These are phyloP conservation scores for Suhomyces tanzawaensis DNA, from an alignment of 805 yeast species.

Conservation along the genomic window DNA sequence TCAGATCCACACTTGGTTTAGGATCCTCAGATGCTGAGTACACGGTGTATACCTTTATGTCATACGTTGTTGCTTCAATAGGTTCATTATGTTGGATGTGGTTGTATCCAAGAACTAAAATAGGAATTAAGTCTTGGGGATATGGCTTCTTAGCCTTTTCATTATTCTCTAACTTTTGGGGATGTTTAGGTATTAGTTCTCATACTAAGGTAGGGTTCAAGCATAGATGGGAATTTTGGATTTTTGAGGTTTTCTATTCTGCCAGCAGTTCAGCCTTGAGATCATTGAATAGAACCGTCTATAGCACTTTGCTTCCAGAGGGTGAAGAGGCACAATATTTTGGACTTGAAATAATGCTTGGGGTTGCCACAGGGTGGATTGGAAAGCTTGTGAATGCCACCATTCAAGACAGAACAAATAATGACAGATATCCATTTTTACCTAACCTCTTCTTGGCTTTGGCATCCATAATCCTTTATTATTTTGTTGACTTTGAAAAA, in stretches of 20 bases:
- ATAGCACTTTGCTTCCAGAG: conserved; percentile 37
- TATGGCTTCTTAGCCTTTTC: conserved; percentile 30
- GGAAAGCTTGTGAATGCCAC: conserved; percentile 37
- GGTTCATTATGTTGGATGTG: conserved; percentile 41
- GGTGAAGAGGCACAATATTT: conserved; percentile 44
- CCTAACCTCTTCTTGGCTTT: conserved; percentile 32
- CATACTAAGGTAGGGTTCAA: conserved; percentile 35
- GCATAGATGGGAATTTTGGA: conserved; percentile 44
- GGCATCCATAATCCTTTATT: conserved; percentile 23
- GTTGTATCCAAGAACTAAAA: conserved; percentile 21
- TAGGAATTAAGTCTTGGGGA: conserved; percentile 36
- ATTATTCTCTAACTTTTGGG: conserved; percentile 38
- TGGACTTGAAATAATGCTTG: conserved; percentile 41
- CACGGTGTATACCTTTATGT: conserved; percentile 38
- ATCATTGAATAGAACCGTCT: conserved; percentile 34
- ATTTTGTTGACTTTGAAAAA: conserved; percentile 26
- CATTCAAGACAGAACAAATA: conserved; percentile 39
- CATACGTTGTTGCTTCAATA: conserved; percentile 29
- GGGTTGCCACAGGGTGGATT: conserved; percentile 42
- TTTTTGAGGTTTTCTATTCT: conserved; percentile 36
- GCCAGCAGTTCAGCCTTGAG: conserved; percentile 35
- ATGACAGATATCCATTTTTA: conserved; percentile 36
- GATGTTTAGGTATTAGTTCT: conserved; percentile 31
- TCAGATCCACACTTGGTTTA: conserved; percentile 39
- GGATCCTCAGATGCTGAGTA: conserved; percentile 38